Evolutionary conservation across 768 basidiomycete species (phyloP).

Genomic region (Trametes meyenii): DNA sequence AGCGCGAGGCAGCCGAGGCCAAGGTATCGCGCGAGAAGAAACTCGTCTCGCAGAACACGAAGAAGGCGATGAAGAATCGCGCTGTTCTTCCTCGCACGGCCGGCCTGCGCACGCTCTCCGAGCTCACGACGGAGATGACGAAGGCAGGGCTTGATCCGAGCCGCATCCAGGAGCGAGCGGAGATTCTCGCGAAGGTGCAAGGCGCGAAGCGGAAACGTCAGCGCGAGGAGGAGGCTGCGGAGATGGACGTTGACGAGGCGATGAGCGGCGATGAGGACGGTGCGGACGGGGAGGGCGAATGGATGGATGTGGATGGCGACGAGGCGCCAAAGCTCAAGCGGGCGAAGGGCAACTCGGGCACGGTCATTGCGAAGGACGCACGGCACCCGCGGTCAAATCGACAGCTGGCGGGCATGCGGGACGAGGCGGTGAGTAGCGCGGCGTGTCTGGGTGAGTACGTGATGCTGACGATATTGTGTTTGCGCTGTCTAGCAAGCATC

Average conservation of each 20-base stretch:
- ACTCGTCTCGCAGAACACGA: conserved; percentile 72
- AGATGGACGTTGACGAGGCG: conserved; percentile 61
- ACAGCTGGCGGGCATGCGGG: conserved; percentile 77
- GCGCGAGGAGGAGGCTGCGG: conserved; percentile 60
- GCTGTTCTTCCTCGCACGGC: conserved; percentile 78
- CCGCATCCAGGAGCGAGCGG: conserved; percentile 86
- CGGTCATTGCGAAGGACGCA: conserved; percentile 49
- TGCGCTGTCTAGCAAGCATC: conserved; percentile 63
- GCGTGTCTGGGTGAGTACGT: not conserved
- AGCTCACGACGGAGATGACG: conserved; percentile 81
- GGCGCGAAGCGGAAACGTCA: conserved; percentile 72
- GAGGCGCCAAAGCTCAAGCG: conserved; percentile 60
- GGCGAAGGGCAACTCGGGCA: conserved; percentile 63
- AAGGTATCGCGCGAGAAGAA: conserved; percentile 62
- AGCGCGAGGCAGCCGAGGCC: conserved; percentile 72
- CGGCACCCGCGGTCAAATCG: conserved; percentile 72
- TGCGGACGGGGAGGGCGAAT: conserved; percentile 45
- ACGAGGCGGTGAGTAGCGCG: conserved; percentile 57
- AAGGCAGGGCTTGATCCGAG: conserved; percentile 89
- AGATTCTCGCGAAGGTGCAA: conserved; percentile 74
- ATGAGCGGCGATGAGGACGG: conserved; percentile 37
- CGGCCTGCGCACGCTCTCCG: conserved; percentile 64
- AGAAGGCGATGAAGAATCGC: conserved; percentile 88
- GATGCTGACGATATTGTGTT: not conserved
- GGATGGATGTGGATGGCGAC: conserved; percentile 43